These are phyloP conservation scores for Asclepias syriaca DNA, from an alignment of 257 asterid species.

Conservation along the genomic window DNA sequence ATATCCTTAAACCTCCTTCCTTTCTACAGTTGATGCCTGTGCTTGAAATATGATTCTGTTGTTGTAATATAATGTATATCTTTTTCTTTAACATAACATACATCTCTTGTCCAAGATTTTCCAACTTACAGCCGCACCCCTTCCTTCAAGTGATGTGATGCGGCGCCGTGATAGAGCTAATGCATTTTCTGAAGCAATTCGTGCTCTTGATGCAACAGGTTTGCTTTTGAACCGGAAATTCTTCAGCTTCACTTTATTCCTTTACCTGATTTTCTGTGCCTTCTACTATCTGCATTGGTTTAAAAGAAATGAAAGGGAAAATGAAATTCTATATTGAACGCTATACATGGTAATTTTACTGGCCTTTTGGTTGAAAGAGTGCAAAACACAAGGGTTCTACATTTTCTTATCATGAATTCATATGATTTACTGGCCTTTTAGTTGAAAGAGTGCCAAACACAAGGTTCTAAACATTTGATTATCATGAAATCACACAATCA, in stretches of 20 bases:
- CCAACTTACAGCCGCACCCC: slow-evolving; percentile 61
- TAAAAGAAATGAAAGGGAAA: not conserved
- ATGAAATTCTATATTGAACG: not conserved
- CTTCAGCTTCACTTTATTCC: not conserved
- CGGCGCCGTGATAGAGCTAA: slow-evolving; percentile 78
- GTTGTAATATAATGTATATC: not conserved
- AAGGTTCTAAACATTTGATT: not conserved
- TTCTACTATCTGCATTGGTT: not conserved
- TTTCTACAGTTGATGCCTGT: slow-evolving; percentile 2
- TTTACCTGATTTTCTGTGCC: slow-evolving; percentile 2
- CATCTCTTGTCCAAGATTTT: slow-evolving; percentile 94
- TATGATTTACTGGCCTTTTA: not conserved
- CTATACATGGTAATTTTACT: not conserved
- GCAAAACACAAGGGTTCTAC: not conserved
- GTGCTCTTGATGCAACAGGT: slow-evolving; percentile 99
- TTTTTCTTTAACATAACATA: slow-evolving; percentile 49
- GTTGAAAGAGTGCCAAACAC: not conserved
- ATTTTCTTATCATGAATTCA: not conserved
- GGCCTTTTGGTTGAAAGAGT: not conserved
- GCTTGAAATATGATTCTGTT: not conserved
- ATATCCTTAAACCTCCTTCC: slow-evolving; percentile 58
- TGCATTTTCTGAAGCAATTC: slow-evolving; percentile 94
- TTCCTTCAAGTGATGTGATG: slow-evolving; percentile 60
- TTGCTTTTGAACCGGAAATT: slow-evolving; percentile 18
- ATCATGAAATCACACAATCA: not conserved